These are phyloP conservation scores for Lichtheimia hyalospora DNA, from an alignment of 371 early-diverging fungal species.

Conservation along the genomic window DNA sequence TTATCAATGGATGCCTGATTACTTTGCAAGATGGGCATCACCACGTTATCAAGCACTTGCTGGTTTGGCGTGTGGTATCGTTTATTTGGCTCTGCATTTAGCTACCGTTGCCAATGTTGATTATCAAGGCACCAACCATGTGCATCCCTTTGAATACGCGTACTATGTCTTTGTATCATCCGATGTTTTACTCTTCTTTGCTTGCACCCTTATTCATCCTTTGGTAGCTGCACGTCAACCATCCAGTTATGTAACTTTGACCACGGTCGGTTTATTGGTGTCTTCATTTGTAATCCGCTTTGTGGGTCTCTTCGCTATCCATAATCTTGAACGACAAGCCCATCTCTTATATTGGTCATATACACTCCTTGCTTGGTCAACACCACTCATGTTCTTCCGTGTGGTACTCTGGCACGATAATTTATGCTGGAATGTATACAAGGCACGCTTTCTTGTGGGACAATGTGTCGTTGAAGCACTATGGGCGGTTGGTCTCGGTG, in stretches of 20 bases:
- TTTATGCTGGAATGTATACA: conserved; percentile 33
- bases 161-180: conserved; percentile 39
- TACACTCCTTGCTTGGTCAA: conserved; percentile 26
- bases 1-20: conserved; percentile 7
- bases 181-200: conserved; percentile 21
- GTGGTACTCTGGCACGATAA: conserved; percentile 21
- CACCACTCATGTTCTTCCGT: conserved; percentile 45
- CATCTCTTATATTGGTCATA: conserved; percentile 19
- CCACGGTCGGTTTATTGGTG: conserved; percentile 17
- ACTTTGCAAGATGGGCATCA: conserved; percentile 39
- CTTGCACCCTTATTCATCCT: conserved; percentile 15
- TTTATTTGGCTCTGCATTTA: conserved; percentile 36
- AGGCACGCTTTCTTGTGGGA: conserved; percentile 23
- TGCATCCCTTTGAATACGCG: conserved; percentile 30
- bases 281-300: conserved; percentile 30
- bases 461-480: conserved; percentile 30
- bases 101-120: conserved; percentile 31
- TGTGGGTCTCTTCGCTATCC: conserved; percentile 11
- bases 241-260: conserved; percentile 27
- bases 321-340: conserved; percentile 17
- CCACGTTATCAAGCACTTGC: conserved; percentile 37
- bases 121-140: conserved; percentile 26
- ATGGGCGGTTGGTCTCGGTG: conserved; percentile 27
- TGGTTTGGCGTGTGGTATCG: conserved; percentile 18
- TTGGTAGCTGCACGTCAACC: conserved; percentile 13